Evolutionary conservation across 768 basidiomycete genomes (phyloP).

Genomic region (Suillus alpinus): DNA sequence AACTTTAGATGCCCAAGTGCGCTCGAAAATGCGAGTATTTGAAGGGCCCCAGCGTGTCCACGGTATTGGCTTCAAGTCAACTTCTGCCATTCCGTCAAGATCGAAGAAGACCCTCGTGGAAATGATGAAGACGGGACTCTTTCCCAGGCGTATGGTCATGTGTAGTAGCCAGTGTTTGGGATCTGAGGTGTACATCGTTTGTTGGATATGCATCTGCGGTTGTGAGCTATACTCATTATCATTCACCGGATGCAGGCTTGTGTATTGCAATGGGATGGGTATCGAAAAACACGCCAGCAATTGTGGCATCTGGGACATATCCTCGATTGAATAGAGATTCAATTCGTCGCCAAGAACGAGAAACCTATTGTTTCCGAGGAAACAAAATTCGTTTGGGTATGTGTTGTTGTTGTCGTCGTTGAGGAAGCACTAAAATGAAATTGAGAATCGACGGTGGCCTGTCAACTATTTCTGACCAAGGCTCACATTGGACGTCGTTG

Average conservation of each 20-base stretch:
- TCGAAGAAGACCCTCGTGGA: background rate
- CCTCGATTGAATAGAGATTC: background rate
- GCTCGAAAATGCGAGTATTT: background rate
- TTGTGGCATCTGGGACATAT: background rate
- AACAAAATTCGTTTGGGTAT: background rate
- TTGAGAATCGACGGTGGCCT: background rate
- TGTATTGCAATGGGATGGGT: background rate
- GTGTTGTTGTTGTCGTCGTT: background rate
- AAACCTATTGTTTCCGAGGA: background rate
- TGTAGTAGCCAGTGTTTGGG: background rate
- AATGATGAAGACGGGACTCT: background rate
- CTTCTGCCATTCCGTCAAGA: background rate
- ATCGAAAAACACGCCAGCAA: background rate
- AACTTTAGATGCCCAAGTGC: background rate
- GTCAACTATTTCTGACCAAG: background rate
- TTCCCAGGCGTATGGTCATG: background rate
- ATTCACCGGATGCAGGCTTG: background rate
- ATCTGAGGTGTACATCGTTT: background rate
- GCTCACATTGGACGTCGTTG: background rate
- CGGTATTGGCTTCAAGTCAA: background rate
- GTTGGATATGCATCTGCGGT: background rate
- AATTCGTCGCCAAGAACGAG: background rate
- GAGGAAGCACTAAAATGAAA: background rate
- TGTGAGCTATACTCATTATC: too few species aligned
- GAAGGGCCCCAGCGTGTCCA: background rate